phyloP scores from a whole-genome alignment of 768 basidiomycete genomes.

The Tephrocybe sp. region DNA sequence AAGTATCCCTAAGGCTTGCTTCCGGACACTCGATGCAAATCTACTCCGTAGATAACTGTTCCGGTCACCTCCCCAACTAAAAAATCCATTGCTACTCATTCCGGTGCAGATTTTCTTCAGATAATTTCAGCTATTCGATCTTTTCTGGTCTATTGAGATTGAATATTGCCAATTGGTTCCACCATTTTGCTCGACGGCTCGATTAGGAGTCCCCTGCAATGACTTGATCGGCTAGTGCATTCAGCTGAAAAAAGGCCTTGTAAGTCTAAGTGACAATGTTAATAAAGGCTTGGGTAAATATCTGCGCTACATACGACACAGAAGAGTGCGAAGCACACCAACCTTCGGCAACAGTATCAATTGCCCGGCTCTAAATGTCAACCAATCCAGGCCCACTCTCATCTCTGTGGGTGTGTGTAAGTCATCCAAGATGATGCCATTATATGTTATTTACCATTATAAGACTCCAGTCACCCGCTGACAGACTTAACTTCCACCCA shows the following conservation, averaged over 20 bases:
- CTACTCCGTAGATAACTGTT: neutral
- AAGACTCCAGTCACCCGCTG: neutral
- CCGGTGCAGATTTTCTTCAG: conserved; percentile 7
- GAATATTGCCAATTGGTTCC: neutral
- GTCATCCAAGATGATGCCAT: neutral
- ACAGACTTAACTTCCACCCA: neutral
- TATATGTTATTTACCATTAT: neutral
- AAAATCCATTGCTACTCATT: neutral
- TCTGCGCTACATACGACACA: too few species aligned
- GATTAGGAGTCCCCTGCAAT: neutral
- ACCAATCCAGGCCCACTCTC: neutral
- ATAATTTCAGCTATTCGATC: neutral
- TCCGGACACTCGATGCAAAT: neutral
- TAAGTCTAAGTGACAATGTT: too few species aligned
- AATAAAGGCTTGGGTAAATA: too few species aligned
- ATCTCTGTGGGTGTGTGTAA: neutral
- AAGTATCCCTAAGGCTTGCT: neutral
- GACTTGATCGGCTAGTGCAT: too few species aligned
- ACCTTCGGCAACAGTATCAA: too few species aligned
- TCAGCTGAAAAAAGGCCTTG: too few species aligned
- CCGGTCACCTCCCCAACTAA: neutral
- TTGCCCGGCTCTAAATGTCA: too few species aligned
- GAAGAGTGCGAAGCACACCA: too few species aligned
- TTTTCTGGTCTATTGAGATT: neutral
- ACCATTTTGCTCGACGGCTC: neutral